These are phyloP conservation scores for Peronospora farinosa DNA, from an alignment of 352 stramenopile genomes.

Conservation along the genomic window DNA sequence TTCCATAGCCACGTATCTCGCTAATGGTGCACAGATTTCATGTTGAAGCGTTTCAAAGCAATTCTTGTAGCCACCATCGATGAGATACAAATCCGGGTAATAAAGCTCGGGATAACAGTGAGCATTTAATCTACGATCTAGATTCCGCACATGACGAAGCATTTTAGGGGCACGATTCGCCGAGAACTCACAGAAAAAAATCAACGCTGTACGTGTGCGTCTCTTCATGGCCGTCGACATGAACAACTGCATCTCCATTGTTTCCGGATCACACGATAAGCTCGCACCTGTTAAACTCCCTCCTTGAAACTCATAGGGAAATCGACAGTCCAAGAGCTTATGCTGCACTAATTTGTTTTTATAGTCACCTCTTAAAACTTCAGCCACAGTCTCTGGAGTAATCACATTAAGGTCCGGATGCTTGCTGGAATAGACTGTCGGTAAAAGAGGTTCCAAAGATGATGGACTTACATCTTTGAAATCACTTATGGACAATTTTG, in stretches of 20 bases:
- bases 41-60: conserved; percentile 46
- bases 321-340: conserved; percentile 52
- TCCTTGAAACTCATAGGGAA: conserved; percentile 45
- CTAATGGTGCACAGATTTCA: conserved; percentile 30
- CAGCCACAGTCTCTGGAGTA: conserved; percentile 36
- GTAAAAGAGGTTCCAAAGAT: conserved; percentile 26
- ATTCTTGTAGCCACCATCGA: conserved; percentile 68
- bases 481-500: conserved; percentile 11
- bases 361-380: conserved; percentile 37
- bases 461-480: conserved; percentile 3
- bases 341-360: conserved; percentile 24
- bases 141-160: conserved; percentile 55
- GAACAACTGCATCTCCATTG: conserved; percentile 43
- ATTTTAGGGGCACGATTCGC: conserved; percentile 65
- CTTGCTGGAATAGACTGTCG: conserved; percentile 41
- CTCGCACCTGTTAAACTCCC: conserved; percentile 35
- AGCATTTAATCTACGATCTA: conserved; percentile 54
- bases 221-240: conserved; percentile 8
- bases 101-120: conserved; percentile 54
- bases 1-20: conserved; percentile 44
- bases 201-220: conserved; percentile 36
- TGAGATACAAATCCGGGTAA: conserved; percentile 64
- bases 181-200: conserved; percentile 73
- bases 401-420: conserved; percentile 64
- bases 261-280: conserved; percentile 38